phyloP scores from a whole-genome alignment of 2,329 filamentous ascomycete genomes.

The Stagonosporopsis cucurbitacearum region DNA sequence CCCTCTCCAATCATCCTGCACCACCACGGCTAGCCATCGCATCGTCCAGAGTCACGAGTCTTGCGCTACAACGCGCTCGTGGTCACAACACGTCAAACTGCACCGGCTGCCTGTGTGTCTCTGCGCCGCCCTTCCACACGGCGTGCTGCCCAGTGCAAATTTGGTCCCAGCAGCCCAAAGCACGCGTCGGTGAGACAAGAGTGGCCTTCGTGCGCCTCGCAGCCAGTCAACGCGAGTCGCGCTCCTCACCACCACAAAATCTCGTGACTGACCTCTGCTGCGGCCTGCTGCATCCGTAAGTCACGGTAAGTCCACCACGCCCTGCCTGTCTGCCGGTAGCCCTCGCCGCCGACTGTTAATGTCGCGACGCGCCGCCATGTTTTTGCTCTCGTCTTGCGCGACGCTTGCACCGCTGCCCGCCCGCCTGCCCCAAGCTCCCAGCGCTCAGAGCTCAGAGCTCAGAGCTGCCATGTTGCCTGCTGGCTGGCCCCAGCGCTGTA shows the following conservation, averaged over 20 bases:
- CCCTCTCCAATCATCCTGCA: slow-evolving; percentile 39
- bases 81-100: slow-evolving; percentile 24
- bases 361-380: slow-evolving; percentile 13
- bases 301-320: slow-evolving; percentile 43
- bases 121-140: slow-evolving; percentile 23
- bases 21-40: slow-evolving; percentile 28
- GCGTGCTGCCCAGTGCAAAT: slow-evolving; percentile 22
- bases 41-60: slow-evolving; percentile 30
- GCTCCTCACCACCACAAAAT: slow-evolving; percentile 38
- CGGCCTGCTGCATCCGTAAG: slow-evolving; percentile 46
- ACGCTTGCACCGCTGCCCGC: slow-evolving; percentile 13
- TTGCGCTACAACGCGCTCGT: slow-evolving; percentile 37
- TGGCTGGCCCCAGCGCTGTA: slow-evolving; percentile 13
- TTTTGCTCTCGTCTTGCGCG: slow-evolving; percentile 9
- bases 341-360: slow-evolving; percentile 18
- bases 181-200: slow-evolving; percentile 30
- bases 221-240: slow-evolving; percentile 35
- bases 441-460: slow-evolving; percentile 7
- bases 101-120: slow-evolving; percentile 23
- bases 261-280: slow-evolving; percentile 45
- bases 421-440: not conserved
- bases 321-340: slow-evolving; percentile 10
- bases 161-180: slow-evolving; percentile 13
- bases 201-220: slow-evolving; percentile 20
- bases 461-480: too few species aligned